Percentiles rank a stretch among this genome's conserved stretches.
phyloP scores from a whole-genome alignment of 345 rosid genomes.

The Rhodamnia argentea region DNA sequence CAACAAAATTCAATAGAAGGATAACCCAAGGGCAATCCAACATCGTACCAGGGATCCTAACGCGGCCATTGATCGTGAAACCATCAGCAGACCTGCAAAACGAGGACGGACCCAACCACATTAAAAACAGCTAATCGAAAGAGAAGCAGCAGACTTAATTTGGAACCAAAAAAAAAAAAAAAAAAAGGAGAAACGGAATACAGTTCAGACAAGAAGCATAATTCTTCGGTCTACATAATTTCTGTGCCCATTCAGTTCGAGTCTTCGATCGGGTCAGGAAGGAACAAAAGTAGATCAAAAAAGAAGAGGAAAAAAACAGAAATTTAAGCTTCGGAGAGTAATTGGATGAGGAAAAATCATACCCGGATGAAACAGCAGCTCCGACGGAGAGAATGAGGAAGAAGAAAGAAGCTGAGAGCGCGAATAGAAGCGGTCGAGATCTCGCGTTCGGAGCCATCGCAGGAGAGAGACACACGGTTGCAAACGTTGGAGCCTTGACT shows the following conservation, averaged over 20 bases:
- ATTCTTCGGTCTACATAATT: background rate
- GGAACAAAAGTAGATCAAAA: background rate
- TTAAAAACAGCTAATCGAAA: background rate
- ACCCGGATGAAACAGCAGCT: background rate
- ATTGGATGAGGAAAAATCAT: background rate
- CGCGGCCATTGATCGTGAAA: slow-evolving; percentile 67
- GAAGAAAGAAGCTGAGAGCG: background rate
- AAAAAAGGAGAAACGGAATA: background rate
- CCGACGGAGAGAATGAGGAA: background rate
- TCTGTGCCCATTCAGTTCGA: background rate
- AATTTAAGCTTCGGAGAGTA: background rate
- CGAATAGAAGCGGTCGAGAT: background rate
- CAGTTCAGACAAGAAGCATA: background rate
- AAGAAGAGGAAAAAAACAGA: background rate
- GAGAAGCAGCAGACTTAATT: background rate
- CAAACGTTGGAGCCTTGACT: background rate
- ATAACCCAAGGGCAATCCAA: background rate
- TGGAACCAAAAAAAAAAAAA: background rate
- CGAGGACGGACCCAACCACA: background rate
- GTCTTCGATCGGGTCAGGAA: background rate
- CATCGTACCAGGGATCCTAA: slow-evolving; percentile 50
- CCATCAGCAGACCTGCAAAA: slow-evolving; percentile 58
- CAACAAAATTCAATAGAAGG: background rate
- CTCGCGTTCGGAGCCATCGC: background rate
- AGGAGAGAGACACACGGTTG: background rate